Conservation (phyloP, 176 grass and related monocot species). For the Echinochloa phyllopogon region DNA sequence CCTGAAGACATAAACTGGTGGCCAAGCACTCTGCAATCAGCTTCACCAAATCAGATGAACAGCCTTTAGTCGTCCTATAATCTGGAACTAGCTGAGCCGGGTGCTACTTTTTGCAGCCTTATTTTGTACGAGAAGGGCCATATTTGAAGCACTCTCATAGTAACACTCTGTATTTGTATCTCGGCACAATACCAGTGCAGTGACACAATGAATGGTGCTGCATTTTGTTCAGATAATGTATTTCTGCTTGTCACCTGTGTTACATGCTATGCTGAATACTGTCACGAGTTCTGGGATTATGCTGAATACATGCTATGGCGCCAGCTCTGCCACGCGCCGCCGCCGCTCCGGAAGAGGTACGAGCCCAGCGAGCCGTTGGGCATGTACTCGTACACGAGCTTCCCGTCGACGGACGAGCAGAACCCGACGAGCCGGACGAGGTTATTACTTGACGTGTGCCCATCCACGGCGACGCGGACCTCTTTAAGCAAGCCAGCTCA, state of each 20-base stretch:
- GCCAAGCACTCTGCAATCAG: background rate
- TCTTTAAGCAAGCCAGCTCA: too few species aligned
- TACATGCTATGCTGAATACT: background rate
- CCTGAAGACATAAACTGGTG: constrained; percentile 62
- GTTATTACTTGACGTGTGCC: too few species aligned
- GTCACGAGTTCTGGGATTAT: background rate
- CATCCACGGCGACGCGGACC: too few species aligned
- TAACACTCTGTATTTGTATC: background rate
- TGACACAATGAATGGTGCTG: background rate
- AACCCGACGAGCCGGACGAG: too few species aligned
- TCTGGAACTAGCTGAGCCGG: constrained; percentile 25
- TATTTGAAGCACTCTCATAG: background rate
- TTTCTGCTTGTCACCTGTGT: background rate
- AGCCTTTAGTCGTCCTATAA: background rate
- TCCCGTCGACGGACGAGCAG: too few species aligned
- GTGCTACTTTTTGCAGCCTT: constrained; percentile 33
- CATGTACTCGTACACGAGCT: constrained; percentile 58
- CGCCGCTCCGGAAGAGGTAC: too few species aligned
- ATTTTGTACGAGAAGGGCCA: constrained; percentile 39
- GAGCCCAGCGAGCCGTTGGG: constrained; percentile 32
- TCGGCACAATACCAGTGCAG: background rate
- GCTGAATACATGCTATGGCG: too few species aligned
- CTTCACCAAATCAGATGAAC: constrained; percentile 11
- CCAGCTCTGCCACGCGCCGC: too few species aligned
- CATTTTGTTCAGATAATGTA: background rate